Evolutionary conservation across 306 rosid genomes (phyloP).

Genomic region (Cucurbita pepo): DNA sequence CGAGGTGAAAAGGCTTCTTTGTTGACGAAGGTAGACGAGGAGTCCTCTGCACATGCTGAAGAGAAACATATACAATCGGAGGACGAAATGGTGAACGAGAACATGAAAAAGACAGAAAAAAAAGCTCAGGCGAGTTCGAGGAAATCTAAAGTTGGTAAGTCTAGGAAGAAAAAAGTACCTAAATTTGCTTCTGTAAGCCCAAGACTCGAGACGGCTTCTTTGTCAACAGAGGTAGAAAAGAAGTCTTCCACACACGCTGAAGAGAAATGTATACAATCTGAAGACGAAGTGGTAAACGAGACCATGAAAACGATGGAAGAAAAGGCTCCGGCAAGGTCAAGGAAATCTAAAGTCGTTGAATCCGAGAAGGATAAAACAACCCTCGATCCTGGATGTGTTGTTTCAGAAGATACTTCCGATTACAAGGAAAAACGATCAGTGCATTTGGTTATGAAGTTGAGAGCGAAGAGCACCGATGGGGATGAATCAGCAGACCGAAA

Average conservation of each 20-base stretch:
- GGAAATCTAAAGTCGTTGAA: background rate
- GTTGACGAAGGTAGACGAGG: slow-evolving; percentile 17
- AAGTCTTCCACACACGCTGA: slow-evolving; percentile 9
- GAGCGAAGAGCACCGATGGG: slow-evolving; percentile 15
- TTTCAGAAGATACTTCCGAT: slow-evolving; percentile 12
- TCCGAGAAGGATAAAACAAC: background rate
- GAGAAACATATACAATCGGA: slow-evolving; percentile 20
- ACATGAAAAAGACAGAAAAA: background rate
- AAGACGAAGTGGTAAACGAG: background rate
- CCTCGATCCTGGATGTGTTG: slow-evolving; percentile 15
- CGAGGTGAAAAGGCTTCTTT: background rate
- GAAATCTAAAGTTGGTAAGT: background rate
- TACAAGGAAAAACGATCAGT: slow-evolving; percentile 7
- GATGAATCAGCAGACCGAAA: slow-evolving; percentile 10
- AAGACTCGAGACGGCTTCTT: background rate
- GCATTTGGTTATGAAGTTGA: slow-evolving; percentile 14
- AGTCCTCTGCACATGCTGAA: slow-evolving; percentile 10
- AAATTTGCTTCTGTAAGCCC: background rate
- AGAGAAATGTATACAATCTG: slow-evolving; percentile 18
- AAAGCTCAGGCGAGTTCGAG: background rate
- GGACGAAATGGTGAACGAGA: background rate
- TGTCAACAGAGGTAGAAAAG: slow-evolving; percentile 20
- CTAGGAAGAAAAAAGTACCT: background rate
- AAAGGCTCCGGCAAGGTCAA: background rate
- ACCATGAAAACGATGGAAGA: background rate